phyloP scores from a whole-genome alignment of 768 basidiomycete genomes.

The Termitomyces sp. region DNA sequence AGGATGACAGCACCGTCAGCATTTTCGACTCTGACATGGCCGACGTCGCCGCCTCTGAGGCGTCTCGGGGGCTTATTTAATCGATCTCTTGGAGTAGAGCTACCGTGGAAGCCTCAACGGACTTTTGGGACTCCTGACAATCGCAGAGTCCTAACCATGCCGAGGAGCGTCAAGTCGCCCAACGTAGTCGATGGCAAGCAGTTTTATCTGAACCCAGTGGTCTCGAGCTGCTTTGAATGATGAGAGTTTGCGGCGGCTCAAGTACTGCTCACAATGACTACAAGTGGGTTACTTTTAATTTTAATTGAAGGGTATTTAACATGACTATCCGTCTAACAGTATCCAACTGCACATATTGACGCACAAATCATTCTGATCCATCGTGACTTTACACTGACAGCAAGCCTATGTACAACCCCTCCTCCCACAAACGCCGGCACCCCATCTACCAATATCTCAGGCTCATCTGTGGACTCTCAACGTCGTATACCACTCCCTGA shows the following conservation, averaged over 20 bases:
- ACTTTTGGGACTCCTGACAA: too few relatives aligned
- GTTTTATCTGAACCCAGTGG: constrained; percentile 86
- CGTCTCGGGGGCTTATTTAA: too few relatives aligned
- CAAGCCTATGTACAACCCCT: constrained; percentile 47
- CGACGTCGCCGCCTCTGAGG: too few relatives aligned
- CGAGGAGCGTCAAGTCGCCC: constrained; percentile 55
- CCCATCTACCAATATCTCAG: constrained; percentile 32
- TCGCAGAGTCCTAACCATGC: background rate
- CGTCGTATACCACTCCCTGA: too few relatives aligned
- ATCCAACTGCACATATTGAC: constrained; percentile 85
- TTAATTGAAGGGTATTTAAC: background rate
- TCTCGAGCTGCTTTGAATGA: constrained; percentile 85
- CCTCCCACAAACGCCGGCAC: too few relatives aligned
- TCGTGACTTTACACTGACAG: constrained; percentile 82
- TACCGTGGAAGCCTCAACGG: too few relatives aligned
- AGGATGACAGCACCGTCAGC: too few relatives aligned
- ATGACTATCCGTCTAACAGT: constrained; percentile 41
- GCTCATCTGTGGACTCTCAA: constrained; percentile 64
- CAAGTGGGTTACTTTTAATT: constrained; percentile 50
- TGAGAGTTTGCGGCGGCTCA: constrained; percentile 83
- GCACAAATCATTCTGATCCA: constrained; percentile 83
- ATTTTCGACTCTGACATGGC: too few relatives aligned
- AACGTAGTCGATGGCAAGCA: constrained; percentile 81
- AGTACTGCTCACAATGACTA: constrained; percentile 87
- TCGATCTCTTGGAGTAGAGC: too few relatives aligned